Evolutionary conservation across 352 stramenopile genomes (phyloP).

Genomic region (Pythium scleroteichum): DNA sequence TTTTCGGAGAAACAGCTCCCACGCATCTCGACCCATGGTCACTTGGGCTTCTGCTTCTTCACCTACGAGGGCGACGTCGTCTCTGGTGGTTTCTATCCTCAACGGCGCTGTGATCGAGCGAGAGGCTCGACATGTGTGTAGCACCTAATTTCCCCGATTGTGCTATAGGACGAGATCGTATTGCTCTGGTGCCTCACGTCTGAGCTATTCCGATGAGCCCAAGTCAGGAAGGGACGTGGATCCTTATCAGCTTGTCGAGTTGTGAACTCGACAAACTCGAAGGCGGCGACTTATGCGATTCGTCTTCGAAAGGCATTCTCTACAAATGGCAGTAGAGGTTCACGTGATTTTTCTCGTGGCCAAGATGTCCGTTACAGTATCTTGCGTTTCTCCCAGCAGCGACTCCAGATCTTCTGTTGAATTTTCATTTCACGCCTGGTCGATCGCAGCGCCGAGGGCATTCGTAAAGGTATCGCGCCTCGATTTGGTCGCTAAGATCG

Average conservation of each 20-base stretch:
- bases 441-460: background rate
- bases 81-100: background rate
- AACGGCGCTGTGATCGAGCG: no score
- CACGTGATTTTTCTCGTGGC: background rate
- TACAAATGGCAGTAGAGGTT: constrained; percentile 11
- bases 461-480: background rate
- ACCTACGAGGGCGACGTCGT: background rate
- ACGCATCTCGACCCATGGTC: background rate
- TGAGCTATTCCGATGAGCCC: background rate
- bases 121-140: no score
- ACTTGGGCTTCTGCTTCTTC: constrained; percentile 2
- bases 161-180: constrained; percentile 2
- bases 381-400: constrained; percentile 20
- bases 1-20: constrained; percentile 8
- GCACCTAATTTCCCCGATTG: background rate
- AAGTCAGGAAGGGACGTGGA: no score
- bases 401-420: constrained; percentile 5
- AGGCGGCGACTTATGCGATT: no score
- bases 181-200: background rate
- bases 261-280: no score
- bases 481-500: background rate
- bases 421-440: constrained; percentile 6
- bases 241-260: no score
- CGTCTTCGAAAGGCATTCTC: constrained; percentile 5
- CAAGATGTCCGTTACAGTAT: constrained; percentile 7